Evolutionary conservation across 1,139 yeast species (phyloP).

Genomic region (Meyerozyma guilliermondii): DNA sequence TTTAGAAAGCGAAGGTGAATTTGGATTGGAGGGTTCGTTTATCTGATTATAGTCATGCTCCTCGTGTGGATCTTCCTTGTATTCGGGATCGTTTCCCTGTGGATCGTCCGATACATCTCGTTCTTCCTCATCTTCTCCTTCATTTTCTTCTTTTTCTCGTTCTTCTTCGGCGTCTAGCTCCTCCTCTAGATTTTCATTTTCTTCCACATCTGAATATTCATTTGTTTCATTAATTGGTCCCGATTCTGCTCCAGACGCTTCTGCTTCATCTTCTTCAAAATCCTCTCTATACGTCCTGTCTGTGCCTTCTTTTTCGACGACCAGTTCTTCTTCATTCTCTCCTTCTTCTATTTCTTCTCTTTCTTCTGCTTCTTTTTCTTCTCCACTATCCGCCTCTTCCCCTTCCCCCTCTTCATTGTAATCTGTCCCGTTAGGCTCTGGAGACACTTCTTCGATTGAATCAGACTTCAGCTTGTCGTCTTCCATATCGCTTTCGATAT

Average conservation of each 20-base stretch:
- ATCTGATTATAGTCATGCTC: neutral
- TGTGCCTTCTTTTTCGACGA: too few relatives aligned
- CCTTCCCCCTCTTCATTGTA: conserved; percentile 3
- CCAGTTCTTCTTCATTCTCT: too few relatives aligned
- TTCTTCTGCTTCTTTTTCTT: conserved; percentile 2
- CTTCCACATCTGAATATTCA: neutral
- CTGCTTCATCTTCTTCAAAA: too few relatives aligned
- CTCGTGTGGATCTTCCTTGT: neutral
- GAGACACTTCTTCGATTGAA: neutral
- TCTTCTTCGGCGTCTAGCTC: neutral
- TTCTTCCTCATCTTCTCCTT: neutral
- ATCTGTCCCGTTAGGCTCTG: neutral
- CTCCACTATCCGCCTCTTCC: too few relatives aligned
- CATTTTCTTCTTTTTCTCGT: conserved; percentile 1
- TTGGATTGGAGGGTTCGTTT: neutral
- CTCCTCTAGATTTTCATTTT: neutral
- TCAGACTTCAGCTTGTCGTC: neutral
- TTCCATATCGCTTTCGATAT: neutral
- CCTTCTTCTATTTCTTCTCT: too few relatives aligned
- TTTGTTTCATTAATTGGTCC: too few relatives aligned
- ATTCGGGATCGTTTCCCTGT: conserved; percentile 4
- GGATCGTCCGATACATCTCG: neutral
- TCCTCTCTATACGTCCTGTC: too few relatives aligned
- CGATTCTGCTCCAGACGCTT: too few relatives aligned
- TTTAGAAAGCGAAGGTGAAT: neutral